Conservation (phyloP, 78 protist species). For the Dictyostelium brefeldianum region DNA sequence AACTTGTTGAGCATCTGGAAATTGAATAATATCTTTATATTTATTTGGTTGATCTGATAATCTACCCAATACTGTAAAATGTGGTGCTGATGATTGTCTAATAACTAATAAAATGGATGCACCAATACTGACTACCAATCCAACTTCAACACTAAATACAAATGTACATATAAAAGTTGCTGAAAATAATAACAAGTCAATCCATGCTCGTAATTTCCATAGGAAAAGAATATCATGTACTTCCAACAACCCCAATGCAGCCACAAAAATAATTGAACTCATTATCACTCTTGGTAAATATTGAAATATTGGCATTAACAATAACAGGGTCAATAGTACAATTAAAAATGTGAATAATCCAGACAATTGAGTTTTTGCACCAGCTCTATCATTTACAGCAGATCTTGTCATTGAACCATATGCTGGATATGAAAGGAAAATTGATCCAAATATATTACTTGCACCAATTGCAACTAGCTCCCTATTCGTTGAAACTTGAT, state of each 20-base stretch:
- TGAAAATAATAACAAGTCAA: constrained; percentile 49
- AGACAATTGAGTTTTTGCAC: constrained; percentile 65
- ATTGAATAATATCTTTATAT: constrained; percentile 57
- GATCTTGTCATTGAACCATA: constrained; percentile 80
- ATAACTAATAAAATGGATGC: constrained; percentile 72
- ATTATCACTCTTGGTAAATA: constrained; percentile 65
- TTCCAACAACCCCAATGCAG: constrained; percentile 79
- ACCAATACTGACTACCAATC: constrained; percentile 64
- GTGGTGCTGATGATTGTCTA: constrained; percentile 79
- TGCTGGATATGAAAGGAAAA: constrained; percentile 63
- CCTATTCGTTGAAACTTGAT: constrained; percentile 78
- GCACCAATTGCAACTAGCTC: constrained; percentile 81
- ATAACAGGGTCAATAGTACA: constrained; percentile 45
- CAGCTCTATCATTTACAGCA: constrained; percentile 74
- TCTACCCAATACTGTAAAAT: constrained; percentile 58
- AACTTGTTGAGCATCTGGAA: constrained; percentile 60
- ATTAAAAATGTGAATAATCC: constrained; percentile 52
- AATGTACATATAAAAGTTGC: constrained; percentile 49
- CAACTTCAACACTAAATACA: constrained; percentile 64
- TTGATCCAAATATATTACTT: constrained; percentile 60
- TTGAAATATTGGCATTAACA: constrained; percentile 69
- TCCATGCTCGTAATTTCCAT: constrained; percentile 74
- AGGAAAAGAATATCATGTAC: constrained; percentile 65
- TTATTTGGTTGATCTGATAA: constrained; percentile 21
- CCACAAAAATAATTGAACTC: constrained; percentile 77